Conservation (phyloP, 768 basidiomycete species). For the Boletus bicolor region DNA sequence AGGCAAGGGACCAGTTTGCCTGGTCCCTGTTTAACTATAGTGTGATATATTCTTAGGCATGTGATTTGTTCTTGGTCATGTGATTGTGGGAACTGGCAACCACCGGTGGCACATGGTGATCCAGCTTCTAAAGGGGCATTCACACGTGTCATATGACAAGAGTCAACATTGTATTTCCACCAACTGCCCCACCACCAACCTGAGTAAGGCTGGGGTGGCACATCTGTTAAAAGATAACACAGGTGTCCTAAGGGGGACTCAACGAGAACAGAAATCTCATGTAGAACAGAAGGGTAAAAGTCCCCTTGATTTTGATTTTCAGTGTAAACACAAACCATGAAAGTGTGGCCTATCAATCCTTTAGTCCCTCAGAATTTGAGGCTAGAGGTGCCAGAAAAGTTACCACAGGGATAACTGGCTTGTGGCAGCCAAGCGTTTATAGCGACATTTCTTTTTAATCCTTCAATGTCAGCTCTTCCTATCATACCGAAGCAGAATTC, state of each 20-base stretch:
- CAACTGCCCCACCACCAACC: too few relatives aligned
- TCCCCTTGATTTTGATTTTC: background rate
- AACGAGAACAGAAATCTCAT: conserved; percentile 77
- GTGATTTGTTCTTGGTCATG: too few relatives aligned
- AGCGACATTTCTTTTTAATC: background rate
- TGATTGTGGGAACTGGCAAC: too few relatives aligned
- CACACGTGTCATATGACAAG: too few relatives aligned
- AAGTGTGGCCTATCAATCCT: background rate
- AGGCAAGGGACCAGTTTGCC: too few relatives aligned
- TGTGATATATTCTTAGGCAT: too few relatives aligned
- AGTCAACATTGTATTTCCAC: too few relatives aligned
- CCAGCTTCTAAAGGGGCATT: too few relatives aligned
- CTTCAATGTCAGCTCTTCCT: background rate
- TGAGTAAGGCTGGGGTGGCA: conserved; percentile 60
- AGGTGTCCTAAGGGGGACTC: conserved; percentile 80
- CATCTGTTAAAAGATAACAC: conserved; percentile 79
- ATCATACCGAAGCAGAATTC: background rate
- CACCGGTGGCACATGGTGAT: too few relatives aligned
- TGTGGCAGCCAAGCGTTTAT: background rate
- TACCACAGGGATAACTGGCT: background rate
- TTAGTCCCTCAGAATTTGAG: background rate
- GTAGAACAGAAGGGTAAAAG: conserved; percentile 42
- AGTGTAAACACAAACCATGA: background rate
- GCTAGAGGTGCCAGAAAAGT: background rate
- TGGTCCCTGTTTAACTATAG: too few relatives aligned